Evolutionary conservation across 768 basidiomycete genomes (phyloP).

Genomic region (Trametes cubensis): DNA sequence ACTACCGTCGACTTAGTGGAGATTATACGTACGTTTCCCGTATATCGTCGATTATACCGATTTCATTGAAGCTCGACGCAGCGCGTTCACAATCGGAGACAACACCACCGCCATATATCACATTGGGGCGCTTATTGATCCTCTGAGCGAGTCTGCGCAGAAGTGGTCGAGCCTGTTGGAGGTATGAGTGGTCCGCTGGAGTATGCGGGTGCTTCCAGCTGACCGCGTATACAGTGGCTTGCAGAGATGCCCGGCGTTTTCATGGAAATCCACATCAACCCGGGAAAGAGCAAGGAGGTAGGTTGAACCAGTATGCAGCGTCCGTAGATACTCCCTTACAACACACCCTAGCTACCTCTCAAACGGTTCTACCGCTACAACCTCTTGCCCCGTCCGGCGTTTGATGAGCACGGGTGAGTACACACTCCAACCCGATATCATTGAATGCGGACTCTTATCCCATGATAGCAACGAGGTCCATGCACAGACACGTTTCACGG

Average conservation of each 20-base stretch:
- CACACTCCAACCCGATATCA: background rate
- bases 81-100: conserved; percentile 73
- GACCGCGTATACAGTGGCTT: conserved; percentile 52
- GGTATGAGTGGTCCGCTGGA: conserved; percentile 43
- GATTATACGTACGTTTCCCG: conserved; percentile 62
- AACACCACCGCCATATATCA: conserved; percentile 66
- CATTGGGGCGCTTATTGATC: conserved; percentile 78
- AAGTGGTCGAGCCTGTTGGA: conserved; percentile 81
- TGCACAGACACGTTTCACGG: conserved; percentile 63
- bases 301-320: conserved; percentile 15
- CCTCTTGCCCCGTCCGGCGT: conserved; percentile 55
- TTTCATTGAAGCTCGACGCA: conserved; percentile 34
- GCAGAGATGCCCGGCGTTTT: conserved; percentile 63
- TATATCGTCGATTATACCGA: conserved; percentile 6
- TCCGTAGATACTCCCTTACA: background rate
- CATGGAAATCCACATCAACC: conserved; percentile 81
- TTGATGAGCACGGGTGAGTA: conserved; percentile 71
- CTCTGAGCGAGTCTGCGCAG: conserved; percentile 82
- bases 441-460: background rate
- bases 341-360: conserved; percentile 66
- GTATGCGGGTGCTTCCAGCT: background rate
- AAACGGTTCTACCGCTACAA: conserved; percentile 92
- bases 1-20: conserved; percentile 61
- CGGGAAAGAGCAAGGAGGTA: conserved; percentile 69
- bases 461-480: conserved; percentile 56